A percentile compares a stretch with the other conserved stretches of the same genome.
phyloP scores from a whole-genome alignment of 2,329 filamentous ascomycete species.

The Claviceps purpurea region DNA sequence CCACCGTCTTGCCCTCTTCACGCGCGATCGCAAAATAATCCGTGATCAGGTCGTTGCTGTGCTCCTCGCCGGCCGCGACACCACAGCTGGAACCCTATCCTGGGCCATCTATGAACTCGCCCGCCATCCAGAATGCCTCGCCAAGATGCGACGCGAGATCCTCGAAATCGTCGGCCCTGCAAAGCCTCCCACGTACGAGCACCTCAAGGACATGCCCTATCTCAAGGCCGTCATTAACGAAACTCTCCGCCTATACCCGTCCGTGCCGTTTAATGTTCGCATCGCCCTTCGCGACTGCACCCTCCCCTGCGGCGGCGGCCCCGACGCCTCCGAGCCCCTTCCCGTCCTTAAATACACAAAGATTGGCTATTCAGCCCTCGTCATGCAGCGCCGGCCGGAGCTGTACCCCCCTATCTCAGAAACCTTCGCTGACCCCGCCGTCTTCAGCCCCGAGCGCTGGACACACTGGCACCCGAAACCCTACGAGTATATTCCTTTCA shows the following conservation, averaged over 20 bases:
- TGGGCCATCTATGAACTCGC: conserved; percentile 77
- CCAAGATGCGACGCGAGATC: conserved; percentile 63
- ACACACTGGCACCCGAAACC: conserved; percentile 35
- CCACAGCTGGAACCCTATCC: conserved; percentile 67
- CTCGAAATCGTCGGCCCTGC: conserved; percentile 49
- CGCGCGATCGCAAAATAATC: conserved; percentile 54
- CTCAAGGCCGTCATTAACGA: conserved; percentile 63
- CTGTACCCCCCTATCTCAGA: conserved; percentile 32
- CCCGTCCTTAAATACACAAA: conserved; percentile 32
- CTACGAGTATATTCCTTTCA: conserved; percentile 42
- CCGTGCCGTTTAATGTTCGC: conserved; percentile 69
- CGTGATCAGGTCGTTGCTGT: conserved; percentile 77
- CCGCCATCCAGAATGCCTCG: conserved; percentile 51
- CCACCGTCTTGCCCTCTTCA: conserved; percentile 68
- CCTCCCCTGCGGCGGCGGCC: conserved; percentile 57
- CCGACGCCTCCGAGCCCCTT: conserved; percentile 20
- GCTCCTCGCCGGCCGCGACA: conserved; percentile 75
- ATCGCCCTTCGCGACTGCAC: conserved; percentile 59
- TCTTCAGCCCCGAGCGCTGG: conserved; percentile 38
- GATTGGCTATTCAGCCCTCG: conserved; percentile 35
- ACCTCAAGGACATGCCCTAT: conserved; percentile 83
- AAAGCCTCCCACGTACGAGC: conserved; percentile 54
- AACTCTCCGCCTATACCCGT: conserved; percentile 62
- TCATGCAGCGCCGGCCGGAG: conserved; percentile 36
- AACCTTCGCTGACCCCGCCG: conserved; percentile 21